phyloP scores from a whole-genome alignment of 2,329 filamentous ascomycete species.

The Xylaria sp. region DNA sequence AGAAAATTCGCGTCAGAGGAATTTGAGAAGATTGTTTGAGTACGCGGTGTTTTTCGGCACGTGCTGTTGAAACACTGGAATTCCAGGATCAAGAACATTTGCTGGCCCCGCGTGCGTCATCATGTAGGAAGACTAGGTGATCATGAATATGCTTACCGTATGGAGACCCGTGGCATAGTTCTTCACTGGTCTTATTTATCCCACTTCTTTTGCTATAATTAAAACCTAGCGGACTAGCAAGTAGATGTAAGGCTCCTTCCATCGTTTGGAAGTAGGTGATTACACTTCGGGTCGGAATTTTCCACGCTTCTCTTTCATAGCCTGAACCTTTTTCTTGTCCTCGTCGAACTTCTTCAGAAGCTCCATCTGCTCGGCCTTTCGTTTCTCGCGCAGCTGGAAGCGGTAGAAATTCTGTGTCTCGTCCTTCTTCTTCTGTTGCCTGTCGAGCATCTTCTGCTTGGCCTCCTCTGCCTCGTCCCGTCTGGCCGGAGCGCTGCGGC shows the following conservation, averaged over 20 bases:
- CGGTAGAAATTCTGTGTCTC: conserved; percentile 81
- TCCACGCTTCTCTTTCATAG: conserved; percentile 75
- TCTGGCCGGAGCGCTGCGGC: conserved; percentile 77
- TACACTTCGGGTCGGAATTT: conserved; percentile 66
- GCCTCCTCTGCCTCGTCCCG: conserved; percentile 75
- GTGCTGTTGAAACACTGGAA: conserved; percentile 37
- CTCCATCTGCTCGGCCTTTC: conserved; percentile 78
- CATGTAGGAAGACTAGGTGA: conserved; percentile 45
- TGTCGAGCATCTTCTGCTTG: conserved; percentile 69
- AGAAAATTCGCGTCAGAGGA: conserved; percentile 60
- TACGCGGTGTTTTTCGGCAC: conserved; percentile 73
- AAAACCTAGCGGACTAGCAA: not conserved
- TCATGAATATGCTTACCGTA: conserved; percentile 32
- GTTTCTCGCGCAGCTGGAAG: conserved; percentile 83
- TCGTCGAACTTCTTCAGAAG: conserved; percentile 79
- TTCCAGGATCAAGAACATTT: conserved; percentile 49
- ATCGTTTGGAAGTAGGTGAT: conserved; percentile 38
- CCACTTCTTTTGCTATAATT: not conserved
- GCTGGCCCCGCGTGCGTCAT: conserved; percentile 68
- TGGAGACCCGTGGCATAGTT: not conserved
- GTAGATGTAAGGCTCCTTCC: not conserved
- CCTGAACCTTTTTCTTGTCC: conserved; percentile 76
- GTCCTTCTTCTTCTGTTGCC: conserved; percentile 70
- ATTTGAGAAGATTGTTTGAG: conserved; percentile 70
- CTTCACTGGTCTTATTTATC: not conserved